These are phyloP conservation scores for Pseudozyma hubeiensis DNA, from an alignment of 1,284 basidiomycete species.

Conservation along the genomic window DNA sequence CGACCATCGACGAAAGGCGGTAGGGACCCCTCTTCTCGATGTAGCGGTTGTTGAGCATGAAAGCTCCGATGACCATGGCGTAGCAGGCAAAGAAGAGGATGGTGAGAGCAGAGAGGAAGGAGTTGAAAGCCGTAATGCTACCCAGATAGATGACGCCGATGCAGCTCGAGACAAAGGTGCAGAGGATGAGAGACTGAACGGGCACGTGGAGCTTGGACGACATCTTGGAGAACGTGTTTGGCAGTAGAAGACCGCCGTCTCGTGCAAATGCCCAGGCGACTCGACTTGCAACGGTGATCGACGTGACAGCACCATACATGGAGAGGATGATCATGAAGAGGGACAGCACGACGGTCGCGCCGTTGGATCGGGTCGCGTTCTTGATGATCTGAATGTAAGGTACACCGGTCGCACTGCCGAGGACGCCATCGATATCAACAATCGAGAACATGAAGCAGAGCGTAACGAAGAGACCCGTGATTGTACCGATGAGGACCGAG, in stretches of 20 bases:
- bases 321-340: constrained; percentile 39
- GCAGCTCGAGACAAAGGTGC: constrained; percentile 31
- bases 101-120: constrained; percentile 34
- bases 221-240: constrained; percentile 24
- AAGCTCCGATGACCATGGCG: constrained; percentile 30
- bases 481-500: constrained; percentile 32
- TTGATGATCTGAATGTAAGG: constrained; percentile 39
- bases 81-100: constrained; percentile 41
- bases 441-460: constrained; percentile 44
- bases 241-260: constrained; percentile 27
- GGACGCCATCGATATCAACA: constrained; percentile 36
- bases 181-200: constrained; percentile 27
- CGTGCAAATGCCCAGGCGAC: constrained; percentile 39
- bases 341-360: constrained; percentile 31
- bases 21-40: constrained; percentile 26
- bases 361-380: constrained; percentile 33
- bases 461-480: constrained; percentile 33
- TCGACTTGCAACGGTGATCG: constrained; percentile 30
- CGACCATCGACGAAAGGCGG: constrained; percentile 13
- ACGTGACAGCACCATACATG: constrained; percentile 34
- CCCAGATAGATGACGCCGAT: constrained; percentile 39
- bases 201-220: constrained; percentile 26
- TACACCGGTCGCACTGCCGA: constrained; percentile 22
- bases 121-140: constrained; percentile 42
- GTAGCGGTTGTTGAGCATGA: constrained; percentile 35